phyloP scores from a whole-genome alignment of 495 filamentous ascomycete genomes.

The Staphylotrichum longicolle region DNA sequence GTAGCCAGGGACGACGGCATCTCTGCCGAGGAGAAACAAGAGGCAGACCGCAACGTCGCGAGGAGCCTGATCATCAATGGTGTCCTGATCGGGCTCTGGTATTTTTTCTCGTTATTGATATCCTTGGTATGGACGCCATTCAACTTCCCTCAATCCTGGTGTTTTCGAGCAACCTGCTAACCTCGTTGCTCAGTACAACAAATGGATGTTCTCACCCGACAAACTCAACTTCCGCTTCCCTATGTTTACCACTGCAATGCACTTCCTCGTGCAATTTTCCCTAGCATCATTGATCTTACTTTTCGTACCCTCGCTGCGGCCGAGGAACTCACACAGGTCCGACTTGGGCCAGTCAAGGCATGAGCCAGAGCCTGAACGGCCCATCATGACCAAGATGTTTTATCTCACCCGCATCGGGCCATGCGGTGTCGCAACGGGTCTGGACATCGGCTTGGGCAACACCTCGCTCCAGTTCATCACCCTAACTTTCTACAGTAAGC shows the following conservation, averaged over 20 bases:
- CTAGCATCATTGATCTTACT: slow-evolving; percentile 78
- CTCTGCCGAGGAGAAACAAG: slow-evolving; percentile 61
- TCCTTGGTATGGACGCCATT: slow-evolving; percentile 69
- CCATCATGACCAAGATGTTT: slow-evolving; percentile 87
- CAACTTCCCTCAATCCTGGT: background rate
- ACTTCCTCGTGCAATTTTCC: slow-evolving; percentile 95
- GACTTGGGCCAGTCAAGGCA: slow-evolving; percentile 51
- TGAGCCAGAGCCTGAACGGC: slow-evolving; percentile 59
- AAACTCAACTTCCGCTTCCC: slow-evolving; percentile 90
- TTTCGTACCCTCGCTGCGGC: slow-evolving; percentile 80
- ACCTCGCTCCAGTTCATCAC: slow-evolving; percentile 94
- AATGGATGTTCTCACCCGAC: slow-evolving; percentile 96
- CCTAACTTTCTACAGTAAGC: slow-evolving; percentile 90
- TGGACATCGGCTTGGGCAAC: slow-evolving; percentile 96
- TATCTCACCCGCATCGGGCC: slow-evolving; percentile 91
- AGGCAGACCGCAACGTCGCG: slow-evolving; percentile 68
- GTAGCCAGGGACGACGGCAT: slow-evolving; percentile 58
- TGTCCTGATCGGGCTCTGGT: slow-evolving; percentile 82
- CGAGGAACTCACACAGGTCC: slow-evolving; percentile 50
- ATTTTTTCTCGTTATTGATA: slow-evolving; percentile 89
- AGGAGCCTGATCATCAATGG: slow-evolving; percentile 68
- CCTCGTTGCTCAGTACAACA: slow-evolving; percentile 74
- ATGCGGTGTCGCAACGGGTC: slow-evolving; percentile 87
- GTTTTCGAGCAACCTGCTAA: slow-evolving; percentile 9
- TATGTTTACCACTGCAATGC: slow-evolving; percentile 89